phyloP scores from a whole-genome alignment of 305 asterid species.

The Vinca major region DNA sequence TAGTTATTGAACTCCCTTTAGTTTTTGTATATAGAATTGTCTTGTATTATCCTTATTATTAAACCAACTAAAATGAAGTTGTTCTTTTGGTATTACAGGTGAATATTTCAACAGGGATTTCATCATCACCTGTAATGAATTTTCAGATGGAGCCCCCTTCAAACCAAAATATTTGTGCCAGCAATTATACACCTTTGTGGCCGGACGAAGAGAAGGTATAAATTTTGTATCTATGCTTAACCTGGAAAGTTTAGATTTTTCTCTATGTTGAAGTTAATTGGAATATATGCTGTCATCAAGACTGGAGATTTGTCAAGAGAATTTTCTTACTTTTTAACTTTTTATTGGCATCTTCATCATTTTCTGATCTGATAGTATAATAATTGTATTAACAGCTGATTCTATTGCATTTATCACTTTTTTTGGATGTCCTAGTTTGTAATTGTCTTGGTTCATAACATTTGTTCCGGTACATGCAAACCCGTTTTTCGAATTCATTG shows the following conservation, averaged over 20 bases:
- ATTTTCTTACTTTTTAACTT: neutral
- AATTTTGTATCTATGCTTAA: neutral
- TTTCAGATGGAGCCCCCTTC: constrained; percentile 98
- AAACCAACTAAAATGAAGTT: no score
- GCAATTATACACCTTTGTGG: constrained; percentile 35
- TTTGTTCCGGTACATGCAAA: neutral
- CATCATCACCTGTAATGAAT: constrained; percentile 42
- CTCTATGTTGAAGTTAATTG: neutral
- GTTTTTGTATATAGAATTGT: neutral
- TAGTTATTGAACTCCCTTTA: constrained; percentile 9
- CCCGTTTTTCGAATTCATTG: neutral
- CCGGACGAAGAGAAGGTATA: constrained; percentile 73
- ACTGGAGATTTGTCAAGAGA: neutral
- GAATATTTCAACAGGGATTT: constrained; percentile 49
- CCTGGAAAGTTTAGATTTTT: neutral
- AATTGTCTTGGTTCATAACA: neutral
- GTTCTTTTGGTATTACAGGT: constrained; percentile 32
- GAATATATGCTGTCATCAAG: neutral
- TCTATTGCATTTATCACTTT: neutral
- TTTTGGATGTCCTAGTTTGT: neutral
- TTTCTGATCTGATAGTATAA: neutral
- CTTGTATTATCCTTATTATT: neutral
- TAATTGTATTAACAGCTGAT: neutral
- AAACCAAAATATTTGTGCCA: constrained; percentile 61
- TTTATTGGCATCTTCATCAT: neutral